Conservation (phyloP, 768 basidiomycete genomes). For the Gyrodon lividus region DNA sequence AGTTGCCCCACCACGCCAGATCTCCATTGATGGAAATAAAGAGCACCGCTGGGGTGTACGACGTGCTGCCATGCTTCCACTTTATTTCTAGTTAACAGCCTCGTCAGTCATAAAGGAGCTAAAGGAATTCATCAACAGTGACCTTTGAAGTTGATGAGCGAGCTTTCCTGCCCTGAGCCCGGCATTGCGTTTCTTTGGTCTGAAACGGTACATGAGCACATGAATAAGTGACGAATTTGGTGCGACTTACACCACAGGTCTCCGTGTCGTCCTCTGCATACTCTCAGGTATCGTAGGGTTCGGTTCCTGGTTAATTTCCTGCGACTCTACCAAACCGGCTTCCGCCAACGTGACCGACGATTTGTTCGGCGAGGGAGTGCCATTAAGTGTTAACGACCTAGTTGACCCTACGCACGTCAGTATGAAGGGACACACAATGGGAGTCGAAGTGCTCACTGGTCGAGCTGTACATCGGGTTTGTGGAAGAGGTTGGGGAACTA, state of each 20-base stretch:
- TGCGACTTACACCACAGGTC: neutral
- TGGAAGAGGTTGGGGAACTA: too few species aligned
- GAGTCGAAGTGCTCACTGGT: too few species aligned
- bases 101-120: neutral
- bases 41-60: neutral
- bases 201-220: neutral
- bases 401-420: too few species aligned
- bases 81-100: neutral
- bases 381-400: too few species aligned
- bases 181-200: neutral
- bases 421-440: too few species aligned
- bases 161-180: neutral
- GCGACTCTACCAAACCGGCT: too few species aligned
- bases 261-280: neutral
- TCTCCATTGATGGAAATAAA: neutral
- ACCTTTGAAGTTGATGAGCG: neutral
- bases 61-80: neutral
- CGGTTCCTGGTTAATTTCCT: too few species aligned
- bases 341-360: too few species aligned
- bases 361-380: too few species aligned
- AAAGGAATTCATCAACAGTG: neutral
- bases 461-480: too few species aligned
- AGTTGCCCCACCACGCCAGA: neutral
- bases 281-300: neutral
- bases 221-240: neutral